Base-by-base conservation (phyloP, 2,329 filamentous ascomycete species). In the Penicillium sp. region DNA sequence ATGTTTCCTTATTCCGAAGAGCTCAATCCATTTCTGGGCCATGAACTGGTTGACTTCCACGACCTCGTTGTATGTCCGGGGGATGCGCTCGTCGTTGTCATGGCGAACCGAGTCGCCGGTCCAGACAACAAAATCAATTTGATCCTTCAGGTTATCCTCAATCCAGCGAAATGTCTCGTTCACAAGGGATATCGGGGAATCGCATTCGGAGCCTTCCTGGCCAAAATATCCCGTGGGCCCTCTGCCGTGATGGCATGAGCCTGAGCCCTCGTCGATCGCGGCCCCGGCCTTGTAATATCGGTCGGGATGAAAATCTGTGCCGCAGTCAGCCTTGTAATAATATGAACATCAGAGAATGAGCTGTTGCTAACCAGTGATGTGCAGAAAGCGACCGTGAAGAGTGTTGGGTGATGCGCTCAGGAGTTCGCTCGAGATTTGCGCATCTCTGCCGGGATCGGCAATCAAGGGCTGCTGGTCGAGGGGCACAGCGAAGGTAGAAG, bases 131-230 rank as follows among this genome's bases (percentile, higher is more conserved):
- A 96, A 96, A 68, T 96, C 90, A 56, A 96, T 80, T 3, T 84
- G 72, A 65, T 91, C 86, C 65, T 81, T 86, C 50, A 95, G 65
- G 62, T 95, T 85, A 38, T 83, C 79, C 39, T 82, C 77, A 44
- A 98, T 86, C 92, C 92, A 98, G 63, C 84, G 79, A 65, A 97
- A 89, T 0, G 92, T 97, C 61, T 88, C 87, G 68, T 97, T 88
- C 53, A 95, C 76, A 15, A 98, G 82, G 0, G 85, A 75, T 51
- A 84, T 72, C 0, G 93, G 92, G 2, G 88, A 82, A 72, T 98
- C 93, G 77, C 93, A 98, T 52, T 89, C 88, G 7, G 88, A 88
- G 1, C 84, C 89, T 69, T 93, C 88, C 47, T 90, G 85, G 63
- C 93, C 93, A 65, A 89, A 93, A 44, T 80, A 77, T 40, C 91